Conservation (phyloP, 140 eudicot genomes). For the Anethum foeniculum region DNA sequence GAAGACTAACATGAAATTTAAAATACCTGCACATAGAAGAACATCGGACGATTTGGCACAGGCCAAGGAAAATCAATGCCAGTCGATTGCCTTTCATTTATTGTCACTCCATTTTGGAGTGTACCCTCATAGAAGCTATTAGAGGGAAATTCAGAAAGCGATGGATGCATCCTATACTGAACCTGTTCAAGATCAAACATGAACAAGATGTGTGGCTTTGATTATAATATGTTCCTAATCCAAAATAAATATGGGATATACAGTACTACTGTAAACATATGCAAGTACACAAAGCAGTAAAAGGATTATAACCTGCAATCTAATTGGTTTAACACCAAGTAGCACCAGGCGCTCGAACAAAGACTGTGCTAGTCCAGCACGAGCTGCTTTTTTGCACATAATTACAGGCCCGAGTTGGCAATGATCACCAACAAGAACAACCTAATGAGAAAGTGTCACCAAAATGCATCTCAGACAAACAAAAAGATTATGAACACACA, state of each 20-base stretch:
- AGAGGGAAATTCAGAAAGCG: constrained; percentile 92
- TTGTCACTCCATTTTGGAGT: constrained; percentile 96
- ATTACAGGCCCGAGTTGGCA: constrained; percentile 99
- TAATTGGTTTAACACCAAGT: constrained; percentile 87
- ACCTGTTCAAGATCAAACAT: constrained; percentile 34
- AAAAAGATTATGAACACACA: background rate
- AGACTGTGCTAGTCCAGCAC: constrained; percentile 96
- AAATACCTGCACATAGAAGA: constrained; percentile 85
- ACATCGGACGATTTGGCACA: constrained; percentile 98
- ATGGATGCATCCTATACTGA: constrained; percentile 98
- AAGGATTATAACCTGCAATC: constrained; percentile 58
- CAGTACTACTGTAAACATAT: background rate
- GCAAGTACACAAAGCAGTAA: background rate
- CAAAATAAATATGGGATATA: background rate
- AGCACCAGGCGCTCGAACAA: constrained; percentile 88
- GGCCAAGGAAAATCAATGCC: constrained; percentile 99
- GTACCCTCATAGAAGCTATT: constrained; percentile 96
- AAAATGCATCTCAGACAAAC: background rate
- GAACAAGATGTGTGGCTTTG: background rate
- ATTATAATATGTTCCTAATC: background rate
- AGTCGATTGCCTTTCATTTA: constrained; percentile 89
- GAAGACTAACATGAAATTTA: background rate
- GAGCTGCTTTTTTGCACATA: constrained; percentile 99
- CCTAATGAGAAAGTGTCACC: constrained; percentile 25
- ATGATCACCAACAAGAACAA: constrained; percentile 95